These are phyloP conservation scores for Boletus sensibilis DNA, from an alignment of 768 basidiomycete genomes.

Conservation along the genomic window DNA sequence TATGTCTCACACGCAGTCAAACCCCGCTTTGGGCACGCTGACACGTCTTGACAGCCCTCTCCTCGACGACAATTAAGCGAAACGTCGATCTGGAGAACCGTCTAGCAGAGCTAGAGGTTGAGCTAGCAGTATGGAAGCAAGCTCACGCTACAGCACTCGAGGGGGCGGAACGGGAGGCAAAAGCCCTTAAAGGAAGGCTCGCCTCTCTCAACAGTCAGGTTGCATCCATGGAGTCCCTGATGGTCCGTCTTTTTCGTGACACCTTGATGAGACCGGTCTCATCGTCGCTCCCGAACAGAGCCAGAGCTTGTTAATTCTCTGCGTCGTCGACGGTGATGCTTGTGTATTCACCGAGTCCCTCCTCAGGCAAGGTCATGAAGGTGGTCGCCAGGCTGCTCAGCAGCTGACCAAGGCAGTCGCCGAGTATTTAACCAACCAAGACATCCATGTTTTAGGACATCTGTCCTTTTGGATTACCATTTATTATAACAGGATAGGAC, in stretches of 20 bases:
- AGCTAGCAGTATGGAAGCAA: constrained; percentile 68
- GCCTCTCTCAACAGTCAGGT: constrained; percentile 64
- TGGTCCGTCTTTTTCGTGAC: constrained; percentile 25
- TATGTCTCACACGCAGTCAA: constrained; percentile 32
- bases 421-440: constrained; percentile 62
- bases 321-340: constrained; percentile 72
- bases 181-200: constrained; percentile 67
- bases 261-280: neutral
- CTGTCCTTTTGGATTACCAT: constrained; percentile 76
- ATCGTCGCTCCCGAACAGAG: constrained; percentile 38
- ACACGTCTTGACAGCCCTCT: constrained; percentile 49
- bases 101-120: constrained; percentile 65
- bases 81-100: constrained; percentile 64
- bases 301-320: constrained; percentile 67
- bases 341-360: constrained; percentile 62
- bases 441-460: constrained; percentile 57
- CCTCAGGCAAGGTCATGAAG: constrained; percentile 60
- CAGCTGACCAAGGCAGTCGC: constrained; percentile 67
- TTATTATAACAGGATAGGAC: constrained; percentile 62
- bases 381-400: constrained; percentile 61
- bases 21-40: constrained; percentile 6
- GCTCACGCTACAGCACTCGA: constrained; percentile 65
- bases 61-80: constrained; percentile 58
- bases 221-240: constrained; percentile 54
- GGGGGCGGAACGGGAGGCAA: constrained; percentile 58